phyloP scores from a whole-genome alignment of 768 basidiomycete genomes.

The Suillus subluteus region DNA sequence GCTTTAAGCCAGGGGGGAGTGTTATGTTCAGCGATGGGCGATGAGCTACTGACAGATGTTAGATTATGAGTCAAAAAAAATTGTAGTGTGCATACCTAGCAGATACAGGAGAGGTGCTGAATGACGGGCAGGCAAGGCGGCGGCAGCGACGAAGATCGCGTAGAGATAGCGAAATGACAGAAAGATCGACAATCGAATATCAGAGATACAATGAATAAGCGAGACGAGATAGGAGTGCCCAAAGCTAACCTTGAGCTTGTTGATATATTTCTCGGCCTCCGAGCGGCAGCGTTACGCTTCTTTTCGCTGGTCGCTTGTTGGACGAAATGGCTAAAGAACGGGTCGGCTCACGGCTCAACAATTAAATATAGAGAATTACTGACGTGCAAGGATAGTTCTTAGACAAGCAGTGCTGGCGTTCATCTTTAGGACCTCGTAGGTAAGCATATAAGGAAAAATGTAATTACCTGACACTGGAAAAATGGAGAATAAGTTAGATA shows the following conservation, averaged over 20 bases:
- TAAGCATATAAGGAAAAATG: background rate
- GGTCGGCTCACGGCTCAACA: slow-evolving; percentile 23
- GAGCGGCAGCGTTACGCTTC: slow-evolving; percentile 63
- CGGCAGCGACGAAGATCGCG: background rate
- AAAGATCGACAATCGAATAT: slow-evolving; percentile 9
- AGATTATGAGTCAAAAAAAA: slow-evolving; percentile 34
- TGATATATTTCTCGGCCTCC: slow-evolving; percentile 70
- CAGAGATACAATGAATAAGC: slow-evolving; percentile 13
- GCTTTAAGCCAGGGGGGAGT: slow-evolving; percentile 34
- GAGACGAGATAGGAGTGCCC: slow-evolving; percentile 7
- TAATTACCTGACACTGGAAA: slow-evolving; percentile 65
- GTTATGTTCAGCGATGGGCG: slow-evolving; percentile 30
- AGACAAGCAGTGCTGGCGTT: slow-evolving; percentile 71
- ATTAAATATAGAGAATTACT: slow-evolving; percentile 37
- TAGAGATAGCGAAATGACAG: background rate
- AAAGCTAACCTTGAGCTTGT: slow-evolving; percentile 49
- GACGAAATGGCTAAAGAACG: slow-evolving; percentile 62
- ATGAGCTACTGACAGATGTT: slow-evolving; percentile 32
- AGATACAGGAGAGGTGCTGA: slow-evolving; percentile 34
- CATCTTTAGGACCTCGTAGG: slow-evolving; percentile 12
- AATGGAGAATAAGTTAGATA: slow-evolving; percentile 9
- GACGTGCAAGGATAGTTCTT: slow-evolving; percentile 95
- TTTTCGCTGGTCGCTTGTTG: slow-evolving; percentile 87
- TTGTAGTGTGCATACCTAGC: slow-evolving; percentile 39
- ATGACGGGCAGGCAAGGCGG: slow-evolving; percentile 1